phyloP scores from a whole-genome alignment of 2,329 filamentous ascomycete genomes.

The Epichloe uncinata region DNA sequence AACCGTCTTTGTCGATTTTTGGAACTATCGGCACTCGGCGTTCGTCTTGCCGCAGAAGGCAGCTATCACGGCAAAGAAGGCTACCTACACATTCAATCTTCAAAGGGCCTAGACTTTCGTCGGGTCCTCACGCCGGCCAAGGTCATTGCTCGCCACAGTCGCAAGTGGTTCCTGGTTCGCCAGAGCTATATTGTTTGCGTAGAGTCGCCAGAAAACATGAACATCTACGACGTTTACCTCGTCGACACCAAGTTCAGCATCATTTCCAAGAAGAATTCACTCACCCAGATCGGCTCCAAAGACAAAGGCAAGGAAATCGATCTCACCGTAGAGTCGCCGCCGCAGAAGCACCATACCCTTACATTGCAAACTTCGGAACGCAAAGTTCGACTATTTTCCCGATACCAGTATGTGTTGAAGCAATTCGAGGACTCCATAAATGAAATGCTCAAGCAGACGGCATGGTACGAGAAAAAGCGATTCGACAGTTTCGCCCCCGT shows the following conservation, averaged over 20 bases:
- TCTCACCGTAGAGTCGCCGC: constrained; percentile 22
- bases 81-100: constrained; percentile 80
- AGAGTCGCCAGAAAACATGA: constrained; percentile 97
- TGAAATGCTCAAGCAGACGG: constrained; percentile 70
- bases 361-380: constrained; percentile 86
- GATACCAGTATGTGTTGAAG: constrained; percentile 75
- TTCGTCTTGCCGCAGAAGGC: constrained; percentile 85
- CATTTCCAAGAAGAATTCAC: constrained; percentile 53
- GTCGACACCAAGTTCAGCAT: constrained; percentile 81
- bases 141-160: constrained; percentile 69
- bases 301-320: constrained; percentile 42
- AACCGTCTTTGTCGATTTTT: constrained; percentile 93
- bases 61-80: constrained; percentile 98
- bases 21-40: constrained; percentile 84
- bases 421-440: constrained; percentile 92
- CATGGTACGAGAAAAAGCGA: constrained; percentile 72
- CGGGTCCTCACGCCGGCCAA: constrained; percentile 66
- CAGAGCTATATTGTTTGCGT: constrained; percentile 97
- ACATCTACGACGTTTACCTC: constrained; percentile 97
- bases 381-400: constrained; percentile 79
- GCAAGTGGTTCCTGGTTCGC: constrained; percentile 96
- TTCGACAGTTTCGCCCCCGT: constrained; percentile 93
- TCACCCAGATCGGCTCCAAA: constrained; percentile 40
- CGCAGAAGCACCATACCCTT: constrained; percentile 63
- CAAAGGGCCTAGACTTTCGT: constrained; percentile 77